These are phyloP conservation scores for Miscanthus lutarioriparius DNA, from an alignment of 176 grass and related monocot species.

Conservation along the genomic window DNA sequence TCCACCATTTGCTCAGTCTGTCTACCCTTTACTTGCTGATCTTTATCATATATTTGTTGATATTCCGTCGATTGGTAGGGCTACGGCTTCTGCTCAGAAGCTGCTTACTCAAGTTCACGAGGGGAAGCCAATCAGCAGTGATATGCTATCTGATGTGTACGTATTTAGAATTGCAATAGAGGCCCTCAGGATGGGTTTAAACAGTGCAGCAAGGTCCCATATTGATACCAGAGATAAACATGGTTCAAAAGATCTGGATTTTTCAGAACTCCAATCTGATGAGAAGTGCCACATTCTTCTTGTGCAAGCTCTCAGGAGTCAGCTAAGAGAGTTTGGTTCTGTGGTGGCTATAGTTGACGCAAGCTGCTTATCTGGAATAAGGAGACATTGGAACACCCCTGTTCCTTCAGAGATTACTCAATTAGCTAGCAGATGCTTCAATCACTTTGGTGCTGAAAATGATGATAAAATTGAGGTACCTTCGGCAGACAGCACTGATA, in stretches of 20 bases:
- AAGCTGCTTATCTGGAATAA: conserved; percentile 75
- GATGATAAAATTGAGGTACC: conserved; percentile 33
- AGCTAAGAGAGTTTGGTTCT: conserved; percentile 66
- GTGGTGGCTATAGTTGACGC: conserved; percentile 80
- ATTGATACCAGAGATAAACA: conserved; percentile 37
- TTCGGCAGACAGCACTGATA: conserved; percentile 39
- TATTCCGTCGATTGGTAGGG: conserved; percentile 72
- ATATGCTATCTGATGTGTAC: conserved; percentile 71
- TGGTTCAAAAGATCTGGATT: conserved; percentile 42
- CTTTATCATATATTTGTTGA: conserved; percentile 73
- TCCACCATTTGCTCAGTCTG: conserved; percentile 69
- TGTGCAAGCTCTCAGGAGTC: conserved; percentile 72
- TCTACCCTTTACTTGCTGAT: conserved; percentile 87
- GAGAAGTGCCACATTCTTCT: conserved; percentile 88
- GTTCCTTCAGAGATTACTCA: conserved; percentile 59
- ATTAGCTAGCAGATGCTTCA: conserved; percentile 56
- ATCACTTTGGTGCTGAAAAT: conserved; percentile 41
- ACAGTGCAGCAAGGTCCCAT: conserved; percentile 53
- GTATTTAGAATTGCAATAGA: conserved; percentile 89
- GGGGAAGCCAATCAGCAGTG: conserved; percentile 59
- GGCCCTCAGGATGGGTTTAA: conserved; percentile 77
- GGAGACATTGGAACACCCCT: conserved; percentile 74
- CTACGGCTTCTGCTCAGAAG: conserved; percentile 72
- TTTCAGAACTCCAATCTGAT: conserved; percentile 62
- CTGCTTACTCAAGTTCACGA: conserved; percentile 72